A percentile compares a stretch with the other conserved stretches of the same genome.
These are phyloP conservation scores for Aureobasidium mangrovei DNA, from an alignment of 2,329 filamentous ascomycete genomes.

Conservation along the genomic window DNA sequence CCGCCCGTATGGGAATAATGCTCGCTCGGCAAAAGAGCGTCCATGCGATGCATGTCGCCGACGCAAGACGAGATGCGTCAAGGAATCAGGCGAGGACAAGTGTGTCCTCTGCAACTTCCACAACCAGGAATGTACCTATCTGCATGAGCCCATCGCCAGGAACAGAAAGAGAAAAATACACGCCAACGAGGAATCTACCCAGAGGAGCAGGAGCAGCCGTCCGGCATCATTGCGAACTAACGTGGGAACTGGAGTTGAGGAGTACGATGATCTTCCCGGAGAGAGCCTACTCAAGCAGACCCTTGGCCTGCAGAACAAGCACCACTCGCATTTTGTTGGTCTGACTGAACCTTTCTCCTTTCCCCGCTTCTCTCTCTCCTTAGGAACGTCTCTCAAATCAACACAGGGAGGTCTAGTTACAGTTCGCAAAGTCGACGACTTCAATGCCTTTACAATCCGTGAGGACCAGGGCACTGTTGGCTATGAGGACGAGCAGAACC, in stretches of 20 bases:
- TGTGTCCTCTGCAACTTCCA: conserved; percentile 48
- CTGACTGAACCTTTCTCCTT: conserved; percentile 18
- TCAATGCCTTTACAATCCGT: conserved; percentile 56
- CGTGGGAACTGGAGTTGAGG: conserved; percentile 44
- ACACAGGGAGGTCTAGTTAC: conserved; percentile 1
- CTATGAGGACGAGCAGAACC: conserved; percentile 27
- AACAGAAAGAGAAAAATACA: conserved; percentile 12
- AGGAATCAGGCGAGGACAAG: conserved; percentile 19
- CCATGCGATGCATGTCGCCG: conserved; percentile 18
- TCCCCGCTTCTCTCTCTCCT: conserved; percentile 1
- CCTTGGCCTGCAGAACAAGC: conserved; percentile 28
- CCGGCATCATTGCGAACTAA: background rate
- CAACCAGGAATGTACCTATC: conserved; percentile 69
- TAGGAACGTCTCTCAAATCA: background rate
- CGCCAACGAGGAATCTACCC: background rate
- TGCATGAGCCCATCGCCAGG: conserved; percentile 35
- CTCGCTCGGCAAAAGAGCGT: conserved; percentile 11
- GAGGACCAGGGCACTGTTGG: conserved; percentile 33
- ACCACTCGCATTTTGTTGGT: conserved; percentile 23
- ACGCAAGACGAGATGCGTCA: conserved; percentile 22
- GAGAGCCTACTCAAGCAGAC: conserved; percentile 59
- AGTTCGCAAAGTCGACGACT: conserved; percentile 13
- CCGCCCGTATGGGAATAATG: background rate
- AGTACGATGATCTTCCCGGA: conserved; percentile 62
- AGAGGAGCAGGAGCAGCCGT: conserved; percentile 5